phyloP scores from a whole-genome alignment of 2,329 filamentous ascomycete species.

The Fusarium austroafricanum region DNA sequence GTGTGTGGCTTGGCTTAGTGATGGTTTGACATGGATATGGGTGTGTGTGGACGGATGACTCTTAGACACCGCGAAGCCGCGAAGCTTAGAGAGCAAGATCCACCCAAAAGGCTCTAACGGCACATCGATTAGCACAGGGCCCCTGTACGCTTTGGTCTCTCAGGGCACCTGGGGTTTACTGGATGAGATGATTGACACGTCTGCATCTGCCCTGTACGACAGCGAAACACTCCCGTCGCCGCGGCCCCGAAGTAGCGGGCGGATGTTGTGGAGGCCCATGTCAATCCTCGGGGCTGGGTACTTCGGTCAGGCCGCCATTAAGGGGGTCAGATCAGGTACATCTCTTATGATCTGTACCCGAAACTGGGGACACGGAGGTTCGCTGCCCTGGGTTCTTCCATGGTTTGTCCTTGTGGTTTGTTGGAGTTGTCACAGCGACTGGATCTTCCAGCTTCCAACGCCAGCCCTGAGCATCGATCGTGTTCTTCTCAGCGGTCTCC shows the following conservation, averaged over 20 bases:
- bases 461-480: background rate
- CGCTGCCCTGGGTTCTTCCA: constrained; percentile 14
- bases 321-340: constrained; percentile 23
- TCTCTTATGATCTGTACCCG: constrained; percentile 26
- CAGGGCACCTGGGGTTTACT: background rate
- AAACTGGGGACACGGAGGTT: constrained; percentile 16
- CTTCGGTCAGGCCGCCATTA: constrained; percentile 27
- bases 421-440: constrained; percentile 12
- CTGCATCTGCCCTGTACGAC: background rate
- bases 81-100: constrained; percentile 26
- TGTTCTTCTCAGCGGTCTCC: background rate
- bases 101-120: constrained; percentile 22
- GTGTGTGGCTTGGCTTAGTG: constrained; percentile 37
- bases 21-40: constrained; percentile 15
- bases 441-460: constrained; percentile 9
- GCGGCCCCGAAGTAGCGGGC: constrained; percentile 22
- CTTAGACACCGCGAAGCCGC: constrained; percentile 38
- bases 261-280: constrained; percentile 23
- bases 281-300: constrained; percentile 34
- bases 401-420: background rate
- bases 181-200: constrained; percentile 6
- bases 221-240: constrained; percentile 24
- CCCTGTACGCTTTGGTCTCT: constrained; percentile 16
- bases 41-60: constrained; percentile 34
- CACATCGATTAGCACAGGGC: constrained; percentile 30